These are phyloP conservation scores for Backusella mclennaniae DNA, from an alignment of 192 early-diverging fungal species.

Conservation along the genomic window DNA sequence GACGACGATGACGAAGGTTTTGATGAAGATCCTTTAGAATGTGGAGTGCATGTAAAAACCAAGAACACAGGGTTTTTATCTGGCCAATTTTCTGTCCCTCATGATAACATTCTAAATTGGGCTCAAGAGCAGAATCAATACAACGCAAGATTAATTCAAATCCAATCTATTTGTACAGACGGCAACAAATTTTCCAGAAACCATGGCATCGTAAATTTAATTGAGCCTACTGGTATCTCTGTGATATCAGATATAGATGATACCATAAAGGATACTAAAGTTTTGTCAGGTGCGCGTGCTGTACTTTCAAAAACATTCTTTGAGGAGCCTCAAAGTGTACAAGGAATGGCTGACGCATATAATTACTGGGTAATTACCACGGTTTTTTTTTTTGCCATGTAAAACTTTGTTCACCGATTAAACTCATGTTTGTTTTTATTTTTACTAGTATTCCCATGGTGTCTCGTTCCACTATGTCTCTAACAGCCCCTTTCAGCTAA, in stretches of 20 bases:
- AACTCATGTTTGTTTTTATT: conserved; percentile 10
- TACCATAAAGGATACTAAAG: conserved; percentile 85
- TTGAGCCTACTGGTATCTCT: conserved; percentile 70
- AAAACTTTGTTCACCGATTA: background rate
- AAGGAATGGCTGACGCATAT: conserved; percentile 49
- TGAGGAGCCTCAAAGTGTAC: conserved; percentile 41
- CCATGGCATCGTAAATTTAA: conserved; percentile 49
- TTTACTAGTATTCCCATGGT: conserved; percentile 52
- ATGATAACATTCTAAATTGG: conserved; percentile 22
- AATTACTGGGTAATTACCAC: conserved; percentile 41
- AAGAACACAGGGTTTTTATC: conserved; percentile 30
- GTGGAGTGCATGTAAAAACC: background rate
- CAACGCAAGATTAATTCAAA: conserved; percentile 20
- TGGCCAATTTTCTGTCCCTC: conserved; percentile 40
- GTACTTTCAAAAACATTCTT: conserved; percentile 65
- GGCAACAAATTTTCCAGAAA: conserved; percentile 27
- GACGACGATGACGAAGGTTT: background rate
- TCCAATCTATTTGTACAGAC: conserved; percentile 20
- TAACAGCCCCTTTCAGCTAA: conserved; percentile 82
- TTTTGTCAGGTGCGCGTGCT: conserved; percentile 65
- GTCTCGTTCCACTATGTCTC: conserved; percentile 84
- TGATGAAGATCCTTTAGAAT: background rate
- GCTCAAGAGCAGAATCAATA: conserved; percentile 34
- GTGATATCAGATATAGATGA: conserved; percentile 89
- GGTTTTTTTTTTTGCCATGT: background rate